Percentiles rank a stretch among this genome's conserved stretches.
Conservation (phyloP, 441 rosid genomes). For the Erysimum cheiri region DNA sequence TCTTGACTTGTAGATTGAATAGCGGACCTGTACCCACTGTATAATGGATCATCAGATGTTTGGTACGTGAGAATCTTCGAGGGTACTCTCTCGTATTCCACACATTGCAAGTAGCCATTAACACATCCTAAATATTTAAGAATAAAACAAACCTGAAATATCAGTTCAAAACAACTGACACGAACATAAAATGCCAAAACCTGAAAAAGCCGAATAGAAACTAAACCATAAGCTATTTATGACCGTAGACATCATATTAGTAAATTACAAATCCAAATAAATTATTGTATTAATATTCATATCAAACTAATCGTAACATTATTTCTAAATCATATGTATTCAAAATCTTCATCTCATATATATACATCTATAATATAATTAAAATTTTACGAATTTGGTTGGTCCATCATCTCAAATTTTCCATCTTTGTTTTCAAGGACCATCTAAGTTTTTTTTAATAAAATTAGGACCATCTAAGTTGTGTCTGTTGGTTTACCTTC, state of each 20-base stretch:
- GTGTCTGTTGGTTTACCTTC: slow-evolving; percentile 54
- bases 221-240: not conserved
- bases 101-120: slow-evolving; percentile 61
- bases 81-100: slow-evolving; percentile 60
- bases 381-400: not conserved
- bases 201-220: not conserved
- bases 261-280: not conserved
- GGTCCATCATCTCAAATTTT: not conserved
- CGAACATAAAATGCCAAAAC: not conserved
- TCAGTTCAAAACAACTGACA: slow-evolving; percentile 18
- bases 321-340: not conserved
- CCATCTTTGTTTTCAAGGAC: slow-evolving; percentile 47
- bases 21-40: slow-evolving; percentile 64
- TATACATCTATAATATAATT: not conserved
- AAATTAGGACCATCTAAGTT: not conserved
- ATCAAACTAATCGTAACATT: not conserved
- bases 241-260: not conserved
- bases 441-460: not conserved
- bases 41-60: slow-evolving; percentile 68
- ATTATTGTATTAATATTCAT: not conserved
- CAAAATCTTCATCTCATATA: not conserved
- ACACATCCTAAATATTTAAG: slow-evolving; percentile 53
- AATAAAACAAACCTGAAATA: slow-evolving; percentile 10
- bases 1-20: slow-evolving; percentile 67
- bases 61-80: slow-evolving; percentile 69